These are phyloP conservation scores for Vachellia collinsii DNA, from an alignment of 306 rosid species.

Conservation along the genomic window DNA sequence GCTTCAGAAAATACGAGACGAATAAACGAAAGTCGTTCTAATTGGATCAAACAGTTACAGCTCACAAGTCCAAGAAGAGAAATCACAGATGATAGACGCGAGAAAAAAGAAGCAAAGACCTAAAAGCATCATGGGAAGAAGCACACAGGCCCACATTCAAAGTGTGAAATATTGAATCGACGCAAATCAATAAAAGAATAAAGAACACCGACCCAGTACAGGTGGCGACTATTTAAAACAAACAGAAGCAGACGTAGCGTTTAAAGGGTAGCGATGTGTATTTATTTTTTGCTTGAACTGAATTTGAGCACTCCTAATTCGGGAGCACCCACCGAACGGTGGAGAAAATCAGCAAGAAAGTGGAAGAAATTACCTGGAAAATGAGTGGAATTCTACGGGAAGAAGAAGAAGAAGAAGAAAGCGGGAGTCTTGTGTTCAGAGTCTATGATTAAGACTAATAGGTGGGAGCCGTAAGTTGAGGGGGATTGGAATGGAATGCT, in stretches of 20 bases:
- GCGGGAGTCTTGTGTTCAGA: background rate
- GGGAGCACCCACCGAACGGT: background rate
- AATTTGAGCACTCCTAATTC: background rate
- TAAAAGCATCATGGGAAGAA: background rate
- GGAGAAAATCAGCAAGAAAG: background rate
- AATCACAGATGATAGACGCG: background rate
- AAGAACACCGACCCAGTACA: conserved; percentile 8
- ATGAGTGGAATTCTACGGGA: background rate
- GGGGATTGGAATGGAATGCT: background rate
- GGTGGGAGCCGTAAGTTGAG: background rate
- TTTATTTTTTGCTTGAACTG: background rate
- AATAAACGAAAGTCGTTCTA: background rate
- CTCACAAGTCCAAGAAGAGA: background rate
- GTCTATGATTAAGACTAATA: background rate
- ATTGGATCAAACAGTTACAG: background rate
- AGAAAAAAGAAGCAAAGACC: background rate
- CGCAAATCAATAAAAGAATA: background rate
- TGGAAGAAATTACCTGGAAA: conserved; percentile 32
- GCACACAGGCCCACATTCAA: background rate
- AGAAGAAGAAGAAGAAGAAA: background rate
- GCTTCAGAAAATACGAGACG: background rate
- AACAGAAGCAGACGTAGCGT: background rate
- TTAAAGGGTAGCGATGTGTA: background rate
- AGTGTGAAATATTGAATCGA: background rate
- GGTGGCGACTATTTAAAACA: background rate